Evolutionary conservation across 2,329 filamentous ascomycete genomes (phyloP), one percentile per base, ranked within the genome.

Genomic region (Sclerotinia nivalis): DNA sequence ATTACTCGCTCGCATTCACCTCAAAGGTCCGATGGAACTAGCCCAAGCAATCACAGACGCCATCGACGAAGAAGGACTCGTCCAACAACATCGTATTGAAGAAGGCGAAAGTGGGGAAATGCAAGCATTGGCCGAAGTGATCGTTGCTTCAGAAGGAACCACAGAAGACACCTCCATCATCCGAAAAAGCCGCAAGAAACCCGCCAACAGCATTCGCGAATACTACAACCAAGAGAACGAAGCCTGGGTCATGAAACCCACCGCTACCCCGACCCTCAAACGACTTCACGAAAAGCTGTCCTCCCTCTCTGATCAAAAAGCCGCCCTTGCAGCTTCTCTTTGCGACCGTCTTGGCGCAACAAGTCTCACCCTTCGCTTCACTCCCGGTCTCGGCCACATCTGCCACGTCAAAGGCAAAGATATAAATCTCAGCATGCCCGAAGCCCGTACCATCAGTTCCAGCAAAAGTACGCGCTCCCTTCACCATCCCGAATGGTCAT

Each of bases 11-110:
- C 87, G 90, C 9, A 87, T 96, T 56, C 84, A 87, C 68, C 83
- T 97, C 28, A 83, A 86, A 18, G 87, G 88, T 2, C 92, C 93
- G 0, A 81, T 83, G 15, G 84, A 86, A 55, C 86, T 98, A 6
- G 92, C 94, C 2, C 81, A 83, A 31, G 86, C 86, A 31, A 97
- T 99, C 70, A 82, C 86, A 64, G 83, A 86, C 3, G 90, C 95
- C 5, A 97, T 99, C 70, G 96, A 99, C 76, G 96, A 98, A 80
- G 94, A 97, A 72, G 93, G 93, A 0, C 83, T 98, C n/a, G 84
- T 89, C 22, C 88, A 92, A 74, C 90, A 92, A 75, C 94, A 97
- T 75, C 87, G 90, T 49, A 85, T 90, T 1, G 89, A 96, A 74
- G 89, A 95, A 71, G 88, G 86, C 66, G 88, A 92, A 72, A 88